phyloP scores from a whole-genome alignment of 1,284 basidiomycete species.

The Rhodotorula sp. region DNA sequence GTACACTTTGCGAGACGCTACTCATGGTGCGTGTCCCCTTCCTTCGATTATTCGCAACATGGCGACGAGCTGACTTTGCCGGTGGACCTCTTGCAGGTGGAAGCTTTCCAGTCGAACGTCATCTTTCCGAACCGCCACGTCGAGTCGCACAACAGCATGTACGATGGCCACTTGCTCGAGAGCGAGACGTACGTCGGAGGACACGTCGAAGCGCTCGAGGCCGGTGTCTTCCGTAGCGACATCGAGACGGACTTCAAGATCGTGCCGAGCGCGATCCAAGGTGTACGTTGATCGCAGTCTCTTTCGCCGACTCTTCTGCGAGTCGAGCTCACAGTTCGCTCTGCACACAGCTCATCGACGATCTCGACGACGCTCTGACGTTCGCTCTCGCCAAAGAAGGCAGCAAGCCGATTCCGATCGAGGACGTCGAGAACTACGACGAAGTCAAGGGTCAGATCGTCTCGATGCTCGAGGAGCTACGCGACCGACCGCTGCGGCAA shows the following conservation, averaged over 20 bases:
- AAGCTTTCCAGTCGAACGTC: constrained; percentile 85
- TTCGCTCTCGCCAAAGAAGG: constrained; percentile 91
- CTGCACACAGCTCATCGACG: constrained; percentile 75
- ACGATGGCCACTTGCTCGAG: constrained; percentile 90
- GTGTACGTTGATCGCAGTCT: constrained; percentile 55
- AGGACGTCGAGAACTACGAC: constrained; percentile 91
- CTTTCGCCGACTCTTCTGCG: background rate
- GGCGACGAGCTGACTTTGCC: no score
- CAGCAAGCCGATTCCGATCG: constrained; percentile 62
- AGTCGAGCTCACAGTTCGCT: background rate
- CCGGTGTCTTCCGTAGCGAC: constrained; percentile 96
- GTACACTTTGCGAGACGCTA: constrained; percentile 94
- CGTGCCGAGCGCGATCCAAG: constrained; percentile 78
- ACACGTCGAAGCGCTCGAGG: constrained; percentile 97
- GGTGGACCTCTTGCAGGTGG: constrained; percentile 62
- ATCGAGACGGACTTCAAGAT: constrained; percentile 95
- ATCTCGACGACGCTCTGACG: constrained; percentile 84
- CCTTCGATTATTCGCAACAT: no score
- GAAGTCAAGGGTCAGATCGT: constrained; percentile 82
- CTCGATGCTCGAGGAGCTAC: constrained; percentile 77
- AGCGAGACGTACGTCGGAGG: constrained; percentile 99
- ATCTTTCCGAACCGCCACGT: constrained; percentile 99
- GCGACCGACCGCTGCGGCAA: constrained; percentile 81
- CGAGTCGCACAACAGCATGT: constrained; percentile 87
- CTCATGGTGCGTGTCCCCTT: constrained; percentile 74